These are phyloP conservation scores for Tricholoma terreum DNA, from an alignment of 768 basidiomycete species.

Conservation along the genomic window DNA sequence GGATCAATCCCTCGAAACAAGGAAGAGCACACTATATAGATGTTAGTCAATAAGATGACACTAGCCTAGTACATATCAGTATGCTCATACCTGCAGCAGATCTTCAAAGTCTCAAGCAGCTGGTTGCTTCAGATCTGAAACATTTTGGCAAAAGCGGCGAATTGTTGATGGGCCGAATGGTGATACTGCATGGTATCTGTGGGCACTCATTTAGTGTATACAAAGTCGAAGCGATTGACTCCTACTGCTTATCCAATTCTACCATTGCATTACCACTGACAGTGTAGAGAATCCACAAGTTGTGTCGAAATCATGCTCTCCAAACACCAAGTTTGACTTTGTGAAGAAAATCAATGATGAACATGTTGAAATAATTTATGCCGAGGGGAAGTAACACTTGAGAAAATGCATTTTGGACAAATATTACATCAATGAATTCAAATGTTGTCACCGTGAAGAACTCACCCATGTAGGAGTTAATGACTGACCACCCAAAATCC, in stretches of 20 bases:
- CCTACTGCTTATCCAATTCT: neutral
- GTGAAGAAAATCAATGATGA: neutral
- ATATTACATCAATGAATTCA: neutral
- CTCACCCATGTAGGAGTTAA: slow-evolving; percentile 29
- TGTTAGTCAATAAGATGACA: neutral
- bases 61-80: neutral
- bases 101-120: slow-evolving; percentile 40
- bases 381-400: neutral
- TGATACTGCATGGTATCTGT: slow-evolving; percentile 28
- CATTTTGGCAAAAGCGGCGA: slow-evolving; percentile 27
- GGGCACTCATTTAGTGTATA: too few relatives aligned
- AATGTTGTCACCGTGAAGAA: neutral
- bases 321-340: neutral
- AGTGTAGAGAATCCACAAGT: neutral
- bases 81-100: slow-evolving; percentile 26
- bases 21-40: slow-evolving; percentile 29
- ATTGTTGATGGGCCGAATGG: slow-evolving; percentile 32
- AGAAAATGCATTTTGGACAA: slow-evolving; percentile 34
- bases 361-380: neutral
- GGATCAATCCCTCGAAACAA: slow-evolving; percentile 36
- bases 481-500: slow-evolving; percentile 19
- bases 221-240: neutral
- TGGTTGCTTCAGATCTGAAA: slow-evolving; percentile 29
- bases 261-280: neutral
- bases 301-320: neutral